Percentiles rank a stretch among this genome's conserved stretches.
phyloP scores from a whole-genome alignment of 1,284 basidiomycete species.

The Apiotrichum domesticum region DNA sequence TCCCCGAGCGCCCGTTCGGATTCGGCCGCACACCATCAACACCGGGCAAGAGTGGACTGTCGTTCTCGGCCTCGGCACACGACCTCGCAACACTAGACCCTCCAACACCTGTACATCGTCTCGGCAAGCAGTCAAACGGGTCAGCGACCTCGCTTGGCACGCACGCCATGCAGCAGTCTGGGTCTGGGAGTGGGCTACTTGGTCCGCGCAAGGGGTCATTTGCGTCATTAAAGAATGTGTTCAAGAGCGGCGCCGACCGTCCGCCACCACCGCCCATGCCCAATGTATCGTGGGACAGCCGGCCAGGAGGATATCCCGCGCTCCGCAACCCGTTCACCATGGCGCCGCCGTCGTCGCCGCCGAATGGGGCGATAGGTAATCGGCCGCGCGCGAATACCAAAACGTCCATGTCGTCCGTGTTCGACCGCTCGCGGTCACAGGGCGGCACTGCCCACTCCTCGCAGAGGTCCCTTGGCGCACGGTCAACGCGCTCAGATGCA shows the following conservation, averaged over 20 bases:
- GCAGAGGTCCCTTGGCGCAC: constrained; percentile 31
- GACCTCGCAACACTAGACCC: constrained; percentile 7
- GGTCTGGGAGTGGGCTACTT: constrained; percentile 20
- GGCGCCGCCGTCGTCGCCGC: constrained; percentile 25
- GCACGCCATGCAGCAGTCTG: constrained; percentile 16
- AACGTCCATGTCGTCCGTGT: constrained; percentile 6
- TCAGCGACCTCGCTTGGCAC: constrained; percentile 47
- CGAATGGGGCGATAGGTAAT: constrained; percentile 8
- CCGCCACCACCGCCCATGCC: constrained; percentile 27
- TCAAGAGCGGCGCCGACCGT: constrained; percentile 52
- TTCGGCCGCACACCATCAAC: not conserved
- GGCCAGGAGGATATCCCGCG: constrained; percentile 33
- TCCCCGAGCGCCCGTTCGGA: not conserved
- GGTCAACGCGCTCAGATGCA: constrained; percentile 35
- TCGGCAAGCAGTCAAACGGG: constrained; percentile 42
- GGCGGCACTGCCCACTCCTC: constrained; percentile 27
- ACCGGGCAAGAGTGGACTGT: not conserved
- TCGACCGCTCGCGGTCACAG: constrained; percentile 32
- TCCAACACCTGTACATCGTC: not conserved
- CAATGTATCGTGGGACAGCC: constrained; percentile 27
- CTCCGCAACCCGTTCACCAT: constrained; percentile 42
- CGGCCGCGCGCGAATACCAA: constrained; percentile 13
- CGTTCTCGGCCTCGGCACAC: constrained; percentile 8
- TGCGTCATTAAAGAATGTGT: constrained; percentile 79
- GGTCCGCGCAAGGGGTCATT: constrained; percentile 66